A percentile compares a stretch with the other conserved stretches of the same genome.
phyloP scores from a whole-genome alignment of 148 eudicot genomes.

The Tetragonia tetragonoides region DNA sequence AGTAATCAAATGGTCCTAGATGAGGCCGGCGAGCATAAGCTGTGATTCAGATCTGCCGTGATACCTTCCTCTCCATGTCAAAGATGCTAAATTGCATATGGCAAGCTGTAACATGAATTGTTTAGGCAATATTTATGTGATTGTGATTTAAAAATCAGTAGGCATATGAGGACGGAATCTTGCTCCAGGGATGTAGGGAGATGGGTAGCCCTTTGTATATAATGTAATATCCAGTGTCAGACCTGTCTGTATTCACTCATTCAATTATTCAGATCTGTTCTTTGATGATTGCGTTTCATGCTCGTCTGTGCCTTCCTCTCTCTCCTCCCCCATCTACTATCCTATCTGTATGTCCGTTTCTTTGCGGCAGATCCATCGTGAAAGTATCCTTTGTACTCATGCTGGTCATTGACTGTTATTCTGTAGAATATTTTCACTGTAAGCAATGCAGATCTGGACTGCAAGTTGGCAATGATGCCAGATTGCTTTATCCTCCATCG shows the following conservation, averaged over 20 bases:
- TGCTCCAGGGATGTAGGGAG: slow-evolving; percentile 13
- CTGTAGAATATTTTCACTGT: neutral
- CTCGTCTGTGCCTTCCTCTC: neutral
- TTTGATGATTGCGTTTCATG: slow-evolving; percentile 15
- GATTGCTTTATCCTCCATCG: neutral
- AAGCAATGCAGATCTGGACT: neutral
- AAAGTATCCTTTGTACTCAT: no score
- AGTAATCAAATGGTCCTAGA: slow-evolving; percentile 9
- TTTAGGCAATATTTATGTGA: slow-evolving; percentile 2
- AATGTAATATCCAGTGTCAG: slow-evolving; percentile 22
- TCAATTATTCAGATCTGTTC: slow-evolving; percentile 18
- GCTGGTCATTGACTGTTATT: neutral
- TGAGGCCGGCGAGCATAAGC: neutral
- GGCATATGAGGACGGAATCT: slow-evolving; percentile 22
- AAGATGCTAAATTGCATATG: slow-evolving; percentile 9
- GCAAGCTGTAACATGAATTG: slow-evolving; percentile 15
- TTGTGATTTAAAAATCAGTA: slow-evolving; percentile 12
- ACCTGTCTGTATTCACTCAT: slow-evolving; percentile 14
- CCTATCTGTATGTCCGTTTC: no score
- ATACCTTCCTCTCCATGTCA: neutral
- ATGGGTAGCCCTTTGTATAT: slow-evolving; percentile 15
- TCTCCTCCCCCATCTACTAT: slow-evolving; percentile 1
- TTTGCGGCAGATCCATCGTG: neutral
- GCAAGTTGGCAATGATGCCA: slow-evolving; percentile 1
- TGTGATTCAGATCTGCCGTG: slow-evolving; percentile 25